Base-by-base conservation (phyloP, 202 grass and related monocot genomes). In the Schoenoplectus tabernaemontani region DNA sequence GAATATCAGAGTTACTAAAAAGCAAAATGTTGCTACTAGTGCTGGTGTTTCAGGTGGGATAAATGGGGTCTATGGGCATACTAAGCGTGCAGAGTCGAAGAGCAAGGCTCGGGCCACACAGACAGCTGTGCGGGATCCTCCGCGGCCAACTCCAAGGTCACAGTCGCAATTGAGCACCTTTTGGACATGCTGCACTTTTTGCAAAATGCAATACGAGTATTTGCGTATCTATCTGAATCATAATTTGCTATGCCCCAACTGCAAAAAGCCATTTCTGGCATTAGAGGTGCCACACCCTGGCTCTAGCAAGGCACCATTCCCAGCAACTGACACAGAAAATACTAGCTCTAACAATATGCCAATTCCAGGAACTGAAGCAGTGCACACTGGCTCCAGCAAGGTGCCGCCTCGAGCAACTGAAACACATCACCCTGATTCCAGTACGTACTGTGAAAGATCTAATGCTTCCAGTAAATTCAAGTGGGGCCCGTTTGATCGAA, bases 171-270 rank as follows among this genome's bases (percentile, higher is more conserved):
- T 66, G 15, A n/a, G 36, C 78, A 97, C 91, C 53, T 97, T 97
- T 81, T 93, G 94, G 94, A 97, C 94, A 7, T 91, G 86, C 61
- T 97, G 94, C 64, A 88, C 89, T 53, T 84, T 80, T 77, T 97
- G 94, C 86, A 93, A 92, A 82, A 93, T 97, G 94, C 93, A 91
- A 77, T 91, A 93, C 80, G 91, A 93, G 82, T 93, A 97, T 51
- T 83, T 90, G 33, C 93, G 68, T 76, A 22, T 86, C 46, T 97
- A 97, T 78, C 51, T 97, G 63, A 93, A 97, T 64, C 84, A 87
- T 69, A 88, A 90, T 81, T 90, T 97, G 81, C 80, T 88, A 15
- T 93, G 94, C 76, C 91, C 87, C 54, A 89, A 85, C 38, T 97
- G 94, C 81, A 89, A 92, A 72, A 85, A 90, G 58, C 86, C 91